phyloP scores from a whole-genome alignment of 257 asterid genomes.

The Craterostigma plantagineum region DNA sequence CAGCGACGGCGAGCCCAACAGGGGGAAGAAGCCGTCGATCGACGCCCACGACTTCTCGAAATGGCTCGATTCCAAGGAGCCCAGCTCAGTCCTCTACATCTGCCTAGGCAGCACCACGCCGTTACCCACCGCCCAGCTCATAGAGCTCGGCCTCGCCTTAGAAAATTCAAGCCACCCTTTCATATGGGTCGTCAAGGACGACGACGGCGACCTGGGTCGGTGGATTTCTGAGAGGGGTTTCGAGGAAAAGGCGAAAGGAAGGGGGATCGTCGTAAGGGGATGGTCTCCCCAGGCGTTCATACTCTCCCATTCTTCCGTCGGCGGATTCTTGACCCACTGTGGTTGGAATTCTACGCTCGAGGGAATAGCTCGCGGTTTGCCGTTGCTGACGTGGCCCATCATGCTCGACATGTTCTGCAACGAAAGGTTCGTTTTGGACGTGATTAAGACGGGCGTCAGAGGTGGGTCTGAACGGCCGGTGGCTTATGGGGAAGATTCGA shows the following conservation, averaged over 20 bases:
- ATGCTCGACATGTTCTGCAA: constrained; percentile 14
- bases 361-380: constrained; percentile 13
- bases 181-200: constrained; percentile 15
- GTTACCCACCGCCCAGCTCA: constrained; percentile 15
- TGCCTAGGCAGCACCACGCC: constrained; percentile 29
- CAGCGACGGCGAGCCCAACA: not conserved
- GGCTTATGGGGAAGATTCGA: constrained; percentile 10
- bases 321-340: constrained; percentile 22
- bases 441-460: constrained; percentile 14
- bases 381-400: constrained; percentile 22
- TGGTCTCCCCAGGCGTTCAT: constrained; percentile 23
- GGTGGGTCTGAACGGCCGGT: constrained; percentile 12
- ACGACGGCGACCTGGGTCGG: not conserved
- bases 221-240: constrained; percentile 13
- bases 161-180: constrained; percentile 18
- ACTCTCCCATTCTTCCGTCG: constrained; percentile 13
- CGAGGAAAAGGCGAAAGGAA: constrained; percentile 12
- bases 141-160: constrained; percentile 22
- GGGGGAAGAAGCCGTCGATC: not conserved
- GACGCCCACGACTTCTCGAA: not conserved
- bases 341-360: constrained; percentile 25
- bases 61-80: constrained; percentile 12
- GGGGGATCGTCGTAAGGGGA: constrained; percentile 14
- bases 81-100: constrained; percentile 18
- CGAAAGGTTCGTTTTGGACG: constrained; percentile 12